Base-by-base conservation (phyloP, 495 filamentous ascomycete genomes). In the Aspergillus conjunctus region DNA sequence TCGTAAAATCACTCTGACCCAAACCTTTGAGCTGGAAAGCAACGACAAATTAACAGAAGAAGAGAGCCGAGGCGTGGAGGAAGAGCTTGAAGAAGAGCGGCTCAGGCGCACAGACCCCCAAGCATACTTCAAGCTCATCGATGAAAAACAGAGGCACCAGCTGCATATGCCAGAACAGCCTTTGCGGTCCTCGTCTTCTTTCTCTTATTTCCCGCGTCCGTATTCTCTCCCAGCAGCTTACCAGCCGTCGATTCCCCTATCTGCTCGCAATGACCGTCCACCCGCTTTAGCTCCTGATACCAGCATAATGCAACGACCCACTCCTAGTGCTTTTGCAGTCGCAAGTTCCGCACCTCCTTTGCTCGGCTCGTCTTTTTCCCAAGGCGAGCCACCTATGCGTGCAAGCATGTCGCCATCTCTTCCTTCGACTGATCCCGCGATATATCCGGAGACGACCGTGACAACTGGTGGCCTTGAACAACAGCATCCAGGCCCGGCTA, bases 1-100 rank as follows among this genome's bases (percentile, higher is more conserved):
- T 61, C 71, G 81, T 7, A 73, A 71, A 0, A 84, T 89, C 56
- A 70, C 71, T 6, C 71, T 85, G 31, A 85, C 80, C 1, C 80
- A 89, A 58, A 86, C 83, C 0, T 84, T 88, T 60, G 77, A 81
- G 53, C 71, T 70, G 30, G 83, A 88, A 46, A 79, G 83, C 50
- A 77, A 83, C 22, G 82, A 86, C 39, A 68, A 71, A 8, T 70
- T 90, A 22, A 85, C 83, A 0, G 78, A 75, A 17, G 85, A 84
- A 58, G 87, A 89, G 60, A 60, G 66, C 32, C 69, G 68, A 39
- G 77, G 78, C 34, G 82, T 83, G 1, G 69, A 78, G 32, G 54
- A 78, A 53, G 65, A 79, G 52, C 53, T 79, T 10, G 61, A 66
- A 18, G 73, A 83, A 48, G 76, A 83, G 49, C 68, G 70, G 12